These are phyloP conservation scores for Cucumis melo DNA, from an alignment of 306 rosid species.

Conservation along the genomic window DNA sequence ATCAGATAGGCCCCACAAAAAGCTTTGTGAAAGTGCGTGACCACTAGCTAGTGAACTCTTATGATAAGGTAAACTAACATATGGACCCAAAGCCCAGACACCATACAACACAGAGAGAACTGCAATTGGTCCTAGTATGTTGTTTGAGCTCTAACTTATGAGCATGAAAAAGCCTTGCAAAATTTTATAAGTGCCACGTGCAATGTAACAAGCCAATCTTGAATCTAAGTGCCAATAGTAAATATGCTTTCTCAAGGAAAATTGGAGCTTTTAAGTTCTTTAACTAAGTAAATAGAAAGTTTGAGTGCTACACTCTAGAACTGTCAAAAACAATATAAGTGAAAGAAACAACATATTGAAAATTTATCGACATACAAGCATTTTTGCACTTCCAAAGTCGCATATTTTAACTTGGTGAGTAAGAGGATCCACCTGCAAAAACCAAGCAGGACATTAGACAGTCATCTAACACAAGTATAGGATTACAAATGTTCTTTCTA, in stretches of 20 bases:
- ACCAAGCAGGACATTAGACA: slow-evolving; percentile 15
- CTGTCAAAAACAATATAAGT: background rate
- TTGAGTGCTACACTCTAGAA: background rate
- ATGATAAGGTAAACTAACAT: background rate
- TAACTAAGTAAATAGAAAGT: background rate
- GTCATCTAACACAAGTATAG: background rate
- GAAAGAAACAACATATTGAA: slow-evolving; percentile 6
- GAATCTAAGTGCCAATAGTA: background rate
- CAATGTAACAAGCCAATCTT: background rate
- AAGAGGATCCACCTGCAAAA: slow-evolving; percentile 81
- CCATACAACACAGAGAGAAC: background rate
- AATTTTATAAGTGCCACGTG: background rate
- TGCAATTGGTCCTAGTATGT: background rate
- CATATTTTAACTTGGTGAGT: slow-evolving; percentile 93
- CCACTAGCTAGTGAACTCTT: background rate
- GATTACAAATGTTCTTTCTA: background rate
- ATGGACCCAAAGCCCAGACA: background rate
- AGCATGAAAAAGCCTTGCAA: background rate
- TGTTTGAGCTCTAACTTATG: background rate
- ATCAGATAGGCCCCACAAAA: background rate
- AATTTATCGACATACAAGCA: slow-evolving; percentile 50
- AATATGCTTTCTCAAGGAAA: background rate
- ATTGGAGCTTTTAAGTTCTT: background rate
- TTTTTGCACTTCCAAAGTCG: slow-evolving; percentile 95
- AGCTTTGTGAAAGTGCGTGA: background rate